A percentile compares a stretch with the other conserved stretches of the same genome.
Evolutionary conservation across 2,329 filamentous ascomycete genomes (phyloP).

Genomic region (Diaporthe amygdali): DNA sequence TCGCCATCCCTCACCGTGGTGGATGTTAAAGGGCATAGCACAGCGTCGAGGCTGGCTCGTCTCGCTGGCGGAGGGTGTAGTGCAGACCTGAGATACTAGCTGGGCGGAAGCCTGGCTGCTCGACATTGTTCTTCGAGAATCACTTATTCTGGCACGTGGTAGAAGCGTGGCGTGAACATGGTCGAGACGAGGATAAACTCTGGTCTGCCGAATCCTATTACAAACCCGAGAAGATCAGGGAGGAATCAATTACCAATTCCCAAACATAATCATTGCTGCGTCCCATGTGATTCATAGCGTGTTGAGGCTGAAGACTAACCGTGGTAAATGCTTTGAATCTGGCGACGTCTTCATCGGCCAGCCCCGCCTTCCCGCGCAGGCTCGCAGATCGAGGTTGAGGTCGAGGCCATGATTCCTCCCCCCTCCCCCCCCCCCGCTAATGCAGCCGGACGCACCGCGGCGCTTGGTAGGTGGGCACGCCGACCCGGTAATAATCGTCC

Average conservation of each 20-base stretch:
- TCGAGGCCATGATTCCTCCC: neutral
- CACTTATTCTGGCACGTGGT: neutral
- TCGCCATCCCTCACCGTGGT: slow-evolving; percentile 35
- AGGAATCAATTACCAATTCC: neutral
- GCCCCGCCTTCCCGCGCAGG: neutral
- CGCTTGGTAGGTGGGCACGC: neutral
- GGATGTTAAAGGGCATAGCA: neutral
- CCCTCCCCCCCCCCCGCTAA: slow-evolving; percentile 26
- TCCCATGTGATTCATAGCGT: neutral
- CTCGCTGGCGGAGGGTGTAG: neutral
- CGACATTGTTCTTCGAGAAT: neutral
- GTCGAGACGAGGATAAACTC: neutral
- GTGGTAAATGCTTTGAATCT: neutral
- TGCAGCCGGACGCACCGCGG: slow-evolving; percentile 17
- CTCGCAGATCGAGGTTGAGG: neutral
- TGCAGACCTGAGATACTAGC: neutral
- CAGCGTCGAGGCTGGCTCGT: neutral
- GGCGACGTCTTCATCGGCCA: neutral
- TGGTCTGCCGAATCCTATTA: neutral
- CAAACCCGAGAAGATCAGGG: neutral
- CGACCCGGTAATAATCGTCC: neutral
- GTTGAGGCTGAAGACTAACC: neutral
- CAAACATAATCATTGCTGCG: neutral
- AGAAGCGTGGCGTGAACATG: neutral
- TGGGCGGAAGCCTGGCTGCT: neutral